Conservation (phyloP, 768 basidiomycete genomes). For the Xanthoconium stramineum region DNA sequence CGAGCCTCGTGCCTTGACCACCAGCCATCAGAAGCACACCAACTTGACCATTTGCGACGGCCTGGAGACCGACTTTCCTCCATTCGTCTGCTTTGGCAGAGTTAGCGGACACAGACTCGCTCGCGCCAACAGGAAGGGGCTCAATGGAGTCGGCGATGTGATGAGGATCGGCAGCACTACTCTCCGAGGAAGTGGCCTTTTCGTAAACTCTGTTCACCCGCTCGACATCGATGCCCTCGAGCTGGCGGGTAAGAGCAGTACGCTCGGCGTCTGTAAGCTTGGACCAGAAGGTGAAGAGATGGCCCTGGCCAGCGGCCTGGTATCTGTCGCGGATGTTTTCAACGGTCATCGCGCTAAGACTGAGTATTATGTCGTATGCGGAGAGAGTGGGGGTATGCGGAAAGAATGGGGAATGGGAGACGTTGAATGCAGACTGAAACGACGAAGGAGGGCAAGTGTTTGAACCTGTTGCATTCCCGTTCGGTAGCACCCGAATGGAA, state of each 20-base stretch:
- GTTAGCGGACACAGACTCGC: slow-evolving; percentile 56
- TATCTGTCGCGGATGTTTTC: slow-evolving; percentile 62
- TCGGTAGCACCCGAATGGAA: slow-evolving; percentile 22
- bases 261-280: slow-evolving; percentile 65
- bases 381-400: background rate
- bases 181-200: slow-evolving; percentile 70
- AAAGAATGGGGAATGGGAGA: background rate
- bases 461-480: slow-evolving; percentile 7
- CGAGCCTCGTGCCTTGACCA: slow-evolving; percentile 93
- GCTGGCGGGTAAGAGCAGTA: slow-evolving; percentile 61
- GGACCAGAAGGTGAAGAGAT: slow-evolving; percentile 87
- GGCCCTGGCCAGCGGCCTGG: slow-evolving; percentile 78
- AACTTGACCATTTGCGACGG: slow-evolving; percentile 78
- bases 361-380: background rate
- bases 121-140: slow-evolving; percentile 77
- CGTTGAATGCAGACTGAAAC: background rate
- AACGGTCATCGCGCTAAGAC: slow-evolving; percentile 43
- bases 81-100: slow-evolving; percentile 64
- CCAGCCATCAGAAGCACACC: slow-evolving; percentile 98
- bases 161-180: slow-evolving; percentile 40
- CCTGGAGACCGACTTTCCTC: slow-evolving; percentile 74
- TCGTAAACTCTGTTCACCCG: slow-evolving; percentile 89
- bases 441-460: slow-evolving; percentile 4
- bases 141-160: slow-evolving; percentile 54
- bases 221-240: slow-evolving; percentile 77